Percentiles rank a stretch among this genome's conserved stretches.
phyloP scores from a whole-genome alignment of 129 eudicot genomes.

The Centrapalus pauciflorus region DNA sequence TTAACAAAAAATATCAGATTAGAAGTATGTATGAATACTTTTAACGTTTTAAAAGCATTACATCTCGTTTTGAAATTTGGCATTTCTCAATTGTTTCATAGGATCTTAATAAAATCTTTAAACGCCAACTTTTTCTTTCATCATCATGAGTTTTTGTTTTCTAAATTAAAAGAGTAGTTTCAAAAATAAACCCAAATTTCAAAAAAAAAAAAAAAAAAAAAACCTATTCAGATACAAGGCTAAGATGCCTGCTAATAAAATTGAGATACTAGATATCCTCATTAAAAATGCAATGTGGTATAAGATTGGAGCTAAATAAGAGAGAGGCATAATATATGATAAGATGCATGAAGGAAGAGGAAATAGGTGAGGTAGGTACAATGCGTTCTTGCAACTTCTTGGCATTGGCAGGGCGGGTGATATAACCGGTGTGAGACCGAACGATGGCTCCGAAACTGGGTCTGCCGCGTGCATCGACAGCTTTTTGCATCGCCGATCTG shows the following conservation, averaged over 20 bases:
- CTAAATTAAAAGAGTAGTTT: background rate
- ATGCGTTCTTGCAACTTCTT: conserved; percentile 47
- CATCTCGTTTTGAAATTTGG: background rate
- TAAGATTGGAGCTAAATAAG: too few relatives aligned
- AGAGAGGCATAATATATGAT: background rate
- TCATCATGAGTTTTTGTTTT: background rate
- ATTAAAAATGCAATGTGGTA: too few relatives aligned
- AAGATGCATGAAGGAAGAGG: background rate
- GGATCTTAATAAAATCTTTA: background rate
- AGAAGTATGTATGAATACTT: too few relatives aligned
- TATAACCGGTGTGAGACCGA: conserved; percentile 53
- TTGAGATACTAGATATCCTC: background rate
- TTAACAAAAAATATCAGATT: background rate
- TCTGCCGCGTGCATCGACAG: conserved; percentile 58
- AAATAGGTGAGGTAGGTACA: conserved; percentile 18
- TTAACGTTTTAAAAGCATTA: background rate
- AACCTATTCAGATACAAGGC: background rate
- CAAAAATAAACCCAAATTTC: too few relatives aligned
- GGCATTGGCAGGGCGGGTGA: conserved; percentile 47
- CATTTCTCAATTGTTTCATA: background rate
- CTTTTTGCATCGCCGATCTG: conserved; percentile 67
- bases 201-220: too few relatives aligned
- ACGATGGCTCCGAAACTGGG: conserved; percentile 45
- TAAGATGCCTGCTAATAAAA: background rate
- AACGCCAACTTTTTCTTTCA: background rate